These are phyloP conservation scores for Acanthochlamys bracteata DNA, from an alignment of 106 monocot species.

Conservation along the genomic window DNA sequence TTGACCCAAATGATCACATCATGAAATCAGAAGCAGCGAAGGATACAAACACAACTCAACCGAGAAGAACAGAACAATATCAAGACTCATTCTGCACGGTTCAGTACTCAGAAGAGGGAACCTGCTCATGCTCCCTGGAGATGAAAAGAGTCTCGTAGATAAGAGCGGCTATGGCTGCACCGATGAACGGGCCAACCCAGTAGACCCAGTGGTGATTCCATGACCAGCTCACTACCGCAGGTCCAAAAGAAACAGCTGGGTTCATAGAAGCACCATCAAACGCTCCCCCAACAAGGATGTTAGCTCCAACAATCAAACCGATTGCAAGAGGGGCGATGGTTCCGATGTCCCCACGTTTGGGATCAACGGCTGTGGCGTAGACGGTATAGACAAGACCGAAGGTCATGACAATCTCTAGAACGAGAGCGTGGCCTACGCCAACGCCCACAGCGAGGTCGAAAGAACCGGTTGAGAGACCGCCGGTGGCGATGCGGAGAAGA, in stretches of 20 bases:
- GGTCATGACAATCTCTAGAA: slow-evolving; percentile 12
- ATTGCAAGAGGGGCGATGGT: slow-evolving; percentile 4
- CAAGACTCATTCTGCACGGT: not conserved
- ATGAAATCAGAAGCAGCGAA: too few species aligned
- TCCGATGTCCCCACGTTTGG: not conserved
- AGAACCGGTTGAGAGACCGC: slow-evolving; percentile 1
- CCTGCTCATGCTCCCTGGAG: slow-evolving; percentile 1
- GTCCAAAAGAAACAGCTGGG: slow-evolving; percentile 4
- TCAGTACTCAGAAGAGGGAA: slow-evolving; percentile 7
- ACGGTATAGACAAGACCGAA: slow-evolving; percentile 13
- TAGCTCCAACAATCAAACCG: slow-evolving; percentile 10
- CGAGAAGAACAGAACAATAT: not conserved
- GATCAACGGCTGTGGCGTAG: slow-evolving; percentile 12
- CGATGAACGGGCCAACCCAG: slow-evolving; percentile 6
- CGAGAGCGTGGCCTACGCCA: slow-evolving; percentile 5
- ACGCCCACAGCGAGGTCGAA: slow-evolving; percentile 8
- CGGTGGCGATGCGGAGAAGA: slow-evolving; percentile 8
- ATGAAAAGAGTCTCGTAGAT: slow-evolving; percentile 3
- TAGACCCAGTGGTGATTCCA: slow-evolving; percentile 7
- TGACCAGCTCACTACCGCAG: slow-evolving; percentile 4
- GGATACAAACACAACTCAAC: not conserved
- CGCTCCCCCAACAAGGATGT: slow-evolving; percentile 11
- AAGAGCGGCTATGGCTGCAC: not conserved
- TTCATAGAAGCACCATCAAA: slow-evolving; percentile 10
- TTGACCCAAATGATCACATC: too few species aligned